Evolutionary conservation across 805 yeast genomes (phyloP).

Genomic region (Teunomyces lycoperdinae): DNA sequence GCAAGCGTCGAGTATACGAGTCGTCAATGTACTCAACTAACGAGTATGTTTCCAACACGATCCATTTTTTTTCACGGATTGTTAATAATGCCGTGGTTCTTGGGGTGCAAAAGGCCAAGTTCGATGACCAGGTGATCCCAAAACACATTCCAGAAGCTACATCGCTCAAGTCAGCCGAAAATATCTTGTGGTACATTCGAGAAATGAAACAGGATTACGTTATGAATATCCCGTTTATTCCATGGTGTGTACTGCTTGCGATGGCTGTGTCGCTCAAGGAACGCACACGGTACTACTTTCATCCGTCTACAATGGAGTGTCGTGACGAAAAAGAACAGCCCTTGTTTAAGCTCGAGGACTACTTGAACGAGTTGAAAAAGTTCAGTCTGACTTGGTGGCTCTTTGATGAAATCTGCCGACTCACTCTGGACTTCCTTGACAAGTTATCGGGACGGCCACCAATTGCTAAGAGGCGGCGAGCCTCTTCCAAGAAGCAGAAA

Average conservation of each 20-base stretch:
- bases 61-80: conserved; percentile 26
- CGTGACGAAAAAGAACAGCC: not conserved
- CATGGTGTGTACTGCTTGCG: conserved; percentile 25
- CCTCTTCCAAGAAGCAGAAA: not conserved
- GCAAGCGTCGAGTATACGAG: conserved; percentile 4
- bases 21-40: not conserved
- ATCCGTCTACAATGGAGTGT: not conserved
- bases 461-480: not conserved
- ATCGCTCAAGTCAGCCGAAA: conserved; percentile 21
- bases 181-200: conserved; percentile 24
- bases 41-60: conserved; percentile 17
- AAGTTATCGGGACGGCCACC: conserved; percentile 7
- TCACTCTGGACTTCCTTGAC: conserved; percentile 20
- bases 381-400: conserved; percentile 24
- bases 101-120: conserved; percentile 25
- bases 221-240: conserved; percentile 24
- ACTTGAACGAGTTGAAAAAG: conserved; percentile 18
- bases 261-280: conserved; percentile 24
- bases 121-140: conserved; percentile 20
- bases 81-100: conserved; percentile 25
- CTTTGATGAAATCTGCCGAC: conserved; percentile 24
- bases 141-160: conserved; percentile 22
- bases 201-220: conserved; percentile 17
- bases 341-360: conserved; percentile 16
- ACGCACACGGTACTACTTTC: conserved; percentile 11